These are phyloP conservation scores for Phytophthora brassicae DNA, from an alignment of 352 stramenopile genomes.

Conservation along the genomic window DNA sequence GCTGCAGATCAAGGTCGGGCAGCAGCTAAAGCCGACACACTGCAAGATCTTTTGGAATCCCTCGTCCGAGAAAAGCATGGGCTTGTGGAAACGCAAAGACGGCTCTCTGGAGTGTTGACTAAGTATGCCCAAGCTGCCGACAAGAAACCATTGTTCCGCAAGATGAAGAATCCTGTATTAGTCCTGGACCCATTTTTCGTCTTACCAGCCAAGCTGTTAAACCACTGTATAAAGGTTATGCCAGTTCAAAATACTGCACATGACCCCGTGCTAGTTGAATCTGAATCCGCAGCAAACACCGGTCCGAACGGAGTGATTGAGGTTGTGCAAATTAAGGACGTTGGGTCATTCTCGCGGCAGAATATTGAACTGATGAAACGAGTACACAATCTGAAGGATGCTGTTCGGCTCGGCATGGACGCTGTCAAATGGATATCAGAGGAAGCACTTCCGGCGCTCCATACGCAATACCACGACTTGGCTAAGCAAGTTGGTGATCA, in stretches of 20 bases:
- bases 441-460: background rate
- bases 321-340: background rate
- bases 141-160: conserved; percentile 9
- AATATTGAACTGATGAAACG: conserved; percentile 14
- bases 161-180: conserved; percentile 20
- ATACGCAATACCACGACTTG: background rate
- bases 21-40: conserved; percentile 5
- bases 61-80: conserved; percentile 1
- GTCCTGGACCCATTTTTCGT: conserved; percentile 26
- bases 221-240: conserved; percentile 2
- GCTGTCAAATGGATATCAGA: background rate
- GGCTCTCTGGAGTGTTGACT: background rate
- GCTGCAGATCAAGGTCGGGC: background rate
- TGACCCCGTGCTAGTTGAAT: background rate
- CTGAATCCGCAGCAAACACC: background rate
- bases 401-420: background rate
- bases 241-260: background rate
- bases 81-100: background rate
- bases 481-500: background rate
- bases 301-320: background rate
- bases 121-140: too few species aligned
- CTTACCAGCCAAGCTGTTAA: conserved; percentile 9
- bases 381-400: background rate
- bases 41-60: conserved; percentile 4
- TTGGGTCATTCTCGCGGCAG: background rate